These are phyloP conservation scores for Meyerozyma smithsonii DNA, from an alignment of 1,139 yeast genomes.

Conservation along the genomic window DNA sequence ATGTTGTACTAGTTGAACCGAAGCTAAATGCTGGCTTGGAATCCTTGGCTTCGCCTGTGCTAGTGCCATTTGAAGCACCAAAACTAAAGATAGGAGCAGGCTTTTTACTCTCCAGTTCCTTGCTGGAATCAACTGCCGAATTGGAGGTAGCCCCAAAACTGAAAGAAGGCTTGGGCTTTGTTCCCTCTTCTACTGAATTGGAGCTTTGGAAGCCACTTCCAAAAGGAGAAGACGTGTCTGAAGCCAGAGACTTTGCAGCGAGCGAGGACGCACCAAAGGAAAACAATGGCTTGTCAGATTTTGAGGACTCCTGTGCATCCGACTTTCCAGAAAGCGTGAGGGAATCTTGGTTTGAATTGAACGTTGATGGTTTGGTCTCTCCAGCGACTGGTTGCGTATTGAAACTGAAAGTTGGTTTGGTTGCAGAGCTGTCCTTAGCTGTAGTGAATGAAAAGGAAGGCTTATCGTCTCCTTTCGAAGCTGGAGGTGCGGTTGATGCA, in stretches of 20 bases:
- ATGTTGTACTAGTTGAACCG: conserved; percentile 13
- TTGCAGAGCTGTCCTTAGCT: background rate
- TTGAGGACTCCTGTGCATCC: background rate
- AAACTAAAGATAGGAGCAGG: background rate
- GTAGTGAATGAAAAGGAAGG: background rate
- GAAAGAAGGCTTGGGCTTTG: background rate
- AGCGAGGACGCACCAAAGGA: background rate
- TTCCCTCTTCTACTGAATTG: background rate
- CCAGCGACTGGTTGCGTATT: background rate
- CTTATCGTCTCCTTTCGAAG: background rate
- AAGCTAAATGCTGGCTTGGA: conserved; percentile 25
- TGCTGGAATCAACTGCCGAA: background rate
- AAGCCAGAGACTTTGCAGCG: background rate
- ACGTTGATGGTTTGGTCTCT: background rate
- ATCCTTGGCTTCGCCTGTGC: background rate
- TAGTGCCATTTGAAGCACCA: background rate
- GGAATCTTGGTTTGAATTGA: background rate
- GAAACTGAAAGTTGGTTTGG: conserved; percentile 7
- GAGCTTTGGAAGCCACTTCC: no score
- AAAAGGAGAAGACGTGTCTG: background rate
- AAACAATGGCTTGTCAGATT: conserved; percentile 2
- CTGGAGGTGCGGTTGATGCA: background rate
- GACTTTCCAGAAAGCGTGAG: background rate
- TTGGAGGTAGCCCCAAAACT: background rate
- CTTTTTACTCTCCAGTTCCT: background rate